Evolutionary conservation across 345 rosid genomes (phyloP).

Genomic region (Pugionium dolabratum): DNA sequence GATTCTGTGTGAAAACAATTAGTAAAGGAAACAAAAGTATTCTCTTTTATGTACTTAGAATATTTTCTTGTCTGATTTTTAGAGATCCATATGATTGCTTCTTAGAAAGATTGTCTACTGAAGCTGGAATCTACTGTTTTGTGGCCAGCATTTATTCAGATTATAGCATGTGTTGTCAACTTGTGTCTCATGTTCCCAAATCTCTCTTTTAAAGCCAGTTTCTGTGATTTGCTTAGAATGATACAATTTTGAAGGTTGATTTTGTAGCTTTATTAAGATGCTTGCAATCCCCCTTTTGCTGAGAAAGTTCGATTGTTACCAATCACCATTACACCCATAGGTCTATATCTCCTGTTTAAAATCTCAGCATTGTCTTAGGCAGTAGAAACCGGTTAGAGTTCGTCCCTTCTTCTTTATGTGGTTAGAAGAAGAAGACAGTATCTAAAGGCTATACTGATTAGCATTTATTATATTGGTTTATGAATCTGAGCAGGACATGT

Average conservation of each 20-base stretch:
- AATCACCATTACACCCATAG: not conserved
- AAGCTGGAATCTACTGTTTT: constrained; percentile 33
- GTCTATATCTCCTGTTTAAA: not conserved
- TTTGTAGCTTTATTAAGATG: constrained; percentile 20
- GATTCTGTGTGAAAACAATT: not conserved
- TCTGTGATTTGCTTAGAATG: constrained; percentile 22
- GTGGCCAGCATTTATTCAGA: constrained; percentile 8
- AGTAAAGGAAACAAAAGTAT: constrained; percentile 26
- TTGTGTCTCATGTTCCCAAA: constrained; percentile 18
- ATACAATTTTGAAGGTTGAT: constrained; percentile 14
- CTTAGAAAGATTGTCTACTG: constrained; percentile 29
- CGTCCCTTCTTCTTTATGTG: constrained; percentile 7
- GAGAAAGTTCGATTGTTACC: constrained; percentile 5
- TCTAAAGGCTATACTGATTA: constrained; percentile 7
- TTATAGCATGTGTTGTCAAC: constrained; percentile 29
- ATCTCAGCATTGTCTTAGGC: not conserved
- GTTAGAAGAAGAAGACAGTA: constrained; percentile 12
- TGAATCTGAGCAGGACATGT: constrained; percentile 48
- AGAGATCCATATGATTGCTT: constrained; percentile 37
- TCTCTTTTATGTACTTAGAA: constrained; percentile 11
- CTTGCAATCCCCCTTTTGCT: constrained; percentile 11
- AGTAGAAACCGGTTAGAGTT: constrained; percentile 10
- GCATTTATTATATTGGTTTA: constrained; percentile 6
- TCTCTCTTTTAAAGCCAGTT: constrained; percentile 1
- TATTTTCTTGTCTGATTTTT: constrained; percentile 28